A percentile compares a stretch with the other conserved stretches of the same genome.
Conservation (phyloP, 768 basidiomycete genomes). For the Psilocybe subaeruginosa region DNA sequence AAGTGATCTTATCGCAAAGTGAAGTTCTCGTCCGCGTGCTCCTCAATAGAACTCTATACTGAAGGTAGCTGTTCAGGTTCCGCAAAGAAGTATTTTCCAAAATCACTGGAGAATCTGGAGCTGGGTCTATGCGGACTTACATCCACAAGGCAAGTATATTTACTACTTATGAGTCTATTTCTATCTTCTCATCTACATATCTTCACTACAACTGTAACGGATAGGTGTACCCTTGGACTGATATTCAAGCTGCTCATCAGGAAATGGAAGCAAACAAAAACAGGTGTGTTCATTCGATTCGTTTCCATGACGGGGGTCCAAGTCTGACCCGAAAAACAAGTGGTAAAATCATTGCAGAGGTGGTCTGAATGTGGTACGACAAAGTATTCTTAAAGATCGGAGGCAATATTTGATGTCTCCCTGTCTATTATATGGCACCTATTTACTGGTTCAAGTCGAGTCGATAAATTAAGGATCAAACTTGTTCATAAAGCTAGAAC, state of each 20-base stretch:
- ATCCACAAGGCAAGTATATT: constrained; percentile 68
- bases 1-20: constrained; percentile 66
- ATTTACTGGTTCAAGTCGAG: no score
- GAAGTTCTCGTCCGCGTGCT: neutral
- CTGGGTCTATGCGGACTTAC: constrained; percentile 68
- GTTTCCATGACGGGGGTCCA: constrained; percentile 2
- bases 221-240: constrained; percentile 79
- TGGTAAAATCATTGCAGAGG: constrained; percentile 50
- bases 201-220: neutral
- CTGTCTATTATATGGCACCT: no score
- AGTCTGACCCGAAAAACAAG: constrained; percentile 26
- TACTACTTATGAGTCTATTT: constrained; percentile 1
- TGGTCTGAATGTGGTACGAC: constrained; percentile 25
- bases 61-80: constrained; percentile 44
- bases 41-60: neutral
- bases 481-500: no score
- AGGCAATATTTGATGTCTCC: no score
- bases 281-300: constrained; percentile 32
- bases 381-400: neutral
- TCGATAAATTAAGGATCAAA: no score
- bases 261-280: constrained; percentile 81
- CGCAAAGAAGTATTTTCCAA: constrained; percentile 51
- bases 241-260: constrained; percentile 78
- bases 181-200: neutral
- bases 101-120: constrained; percentile 59